phyloP scores from a whole-genome alignment of 345 rosid species.

The Gossypium mustelinum region DNA sequence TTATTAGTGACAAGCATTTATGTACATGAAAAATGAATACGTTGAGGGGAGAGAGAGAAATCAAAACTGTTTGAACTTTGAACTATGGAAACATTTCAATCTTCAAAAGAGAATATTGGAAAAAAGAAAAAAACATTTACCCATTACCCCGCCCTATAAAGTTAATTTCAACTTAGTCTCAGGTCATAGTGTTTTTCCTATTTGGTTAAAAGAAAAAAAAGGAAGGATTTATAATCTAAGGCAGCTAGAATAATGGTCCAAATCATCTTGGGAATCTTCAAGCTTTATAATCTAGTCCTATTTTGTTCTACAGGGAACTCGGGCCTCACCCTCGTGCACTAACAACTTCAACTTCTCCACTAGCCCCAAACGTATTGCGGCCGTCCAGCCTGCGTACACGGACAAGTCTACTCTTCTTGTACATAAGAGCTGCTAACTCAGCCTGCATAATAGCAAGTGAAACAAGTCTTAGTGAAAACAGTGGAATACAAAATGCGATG shows the following conservation, averaged over 20 bases:
- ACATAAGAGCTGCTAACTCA: constrained; percentile 87
- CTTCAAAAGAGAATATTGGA: neutral
- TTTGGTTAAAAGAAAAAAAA: neutral
- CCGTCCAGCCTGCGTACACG: constrained; percentile 79
- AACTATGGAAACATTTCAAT: neutral
- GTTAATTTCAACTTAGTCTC: neutral
- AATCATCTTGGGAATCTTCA: neutral
- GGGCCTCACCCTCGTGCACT: constrained; percentile 88
- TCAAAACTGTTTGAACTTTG: neutral
- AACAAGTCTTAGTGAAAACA: neutral
- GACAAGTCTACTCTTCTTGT: constrained; percentile 86
- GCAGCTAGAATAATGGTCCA: neutral
- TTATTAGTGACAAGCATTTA: neutral
- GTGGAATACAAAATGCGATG: neutral
- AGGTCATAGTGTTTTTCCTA: neutral
- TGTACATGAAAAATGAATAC: neutral
- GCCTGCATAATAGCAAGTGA: constrained; percentile 43
- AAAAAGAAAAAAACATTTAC: neutral
- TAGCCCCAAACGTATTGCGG: constrained; percentile 60
- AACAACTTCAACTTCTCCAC: constrained; percentile 95
- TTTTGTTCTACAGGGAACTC: constrained; percentile 7
- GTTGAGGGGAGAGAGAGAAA: neutral
- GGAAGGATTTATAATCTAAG: neutral
- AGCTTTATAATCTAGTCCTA: neutral
- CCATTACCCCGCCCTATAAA: neutral